phyloP scores from a whole-genome alignment of 2,329 filamentous ascomycete species.

The Myriangium duriaei region DNA sequence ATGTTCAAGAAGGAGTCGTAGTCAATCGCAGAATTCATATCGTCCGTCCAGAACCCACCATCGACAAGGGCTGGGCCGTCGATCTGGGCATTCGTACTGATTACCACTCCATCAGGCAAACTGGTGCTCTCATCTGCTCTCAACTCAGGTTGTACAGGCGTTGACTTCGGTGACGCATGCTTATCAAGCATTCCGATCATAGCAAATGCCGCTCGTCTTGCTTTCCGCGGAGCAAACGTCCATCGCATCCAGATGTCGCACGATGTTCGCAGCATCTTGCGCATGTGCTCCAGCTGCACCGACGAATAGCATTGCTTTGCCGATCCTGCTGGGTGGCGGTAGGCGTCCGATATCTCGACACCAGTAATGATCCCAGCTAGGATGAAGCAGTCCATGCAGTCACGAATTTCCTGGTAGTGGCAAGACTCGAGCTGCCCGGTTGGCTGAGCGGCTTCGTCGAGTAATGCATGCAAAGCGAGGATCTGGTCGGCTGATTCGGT shows the following conservation, averaged over 20 bases:
- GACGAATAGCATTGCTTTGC: neutral
- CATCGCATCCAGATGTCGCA: neutral
- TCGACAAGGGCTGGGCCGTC: too few relatives aligned
- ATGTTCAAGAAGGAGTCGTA: neutral
- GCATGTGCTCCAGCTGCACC: neutral
- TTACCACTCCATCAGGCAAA: neutral
- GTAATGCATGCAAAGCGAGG: neutral
- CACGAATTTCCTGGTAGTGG: neutral
- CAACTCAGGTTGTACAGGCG: too few relatives aligned
- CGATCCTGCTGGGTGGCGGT: neutral
- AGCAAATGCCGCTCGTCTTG: neutral
- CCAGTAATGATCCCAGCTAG: neutral
- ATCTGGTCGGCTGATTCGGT: neutral
- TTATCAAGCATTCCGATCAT: neutral
- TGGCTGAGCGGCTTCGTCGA: neutral
- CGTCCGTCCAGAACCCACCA: too few relatives aligned
- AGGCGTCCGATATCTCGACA: neutral
- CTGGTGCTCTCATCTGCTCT: too few relatives aligned
- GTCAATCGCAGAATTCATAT: neutral
- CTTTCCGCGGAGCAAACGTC: neutral
- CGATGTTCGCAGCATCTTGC: neutral
- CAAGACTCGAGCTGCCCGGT: neutral
- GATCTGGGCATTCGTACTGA: neutral
- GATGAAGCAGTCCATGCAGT: neutral
- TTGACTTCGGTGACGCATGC: too few relatives aligned